Percentiles rank a stretch among this genome's conserved stretches.
These are phyloP conservation scores for Tylopilus plumbeoviolaceoides DNA, from an alignment of 768 basidiomycete species.

Conservation along the genomic window DNA sequence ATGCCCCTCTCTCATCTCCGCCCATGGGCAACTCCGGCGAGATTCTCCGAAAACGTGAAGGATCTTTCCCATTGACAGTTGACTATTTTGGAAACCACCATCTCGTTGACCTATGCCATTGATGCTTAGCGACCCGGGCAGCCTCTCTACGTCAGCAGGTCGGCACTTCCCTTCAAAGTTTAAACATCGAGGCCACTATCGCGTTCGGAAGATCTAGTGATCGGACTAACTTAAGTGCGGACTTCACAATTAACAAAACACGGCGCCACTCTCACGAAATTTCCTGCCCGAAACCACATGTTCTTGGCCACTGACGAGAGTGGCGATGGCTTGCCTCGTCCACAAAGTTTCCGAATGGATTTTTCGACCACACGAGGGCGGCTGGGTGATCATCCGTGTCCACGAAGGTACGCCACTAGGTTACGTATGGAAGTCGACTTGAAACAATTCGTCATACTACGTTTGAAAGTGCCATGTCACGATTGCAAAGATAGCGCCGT, in stretches of 20 bases:
- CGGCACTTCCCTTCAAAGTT: conserved; percentile 6
- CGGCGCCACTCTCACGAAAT: conserved; percentile 16
- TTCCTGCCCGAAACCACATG: conserved; percentile 24
- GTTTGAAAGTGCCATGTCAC: conserved; percentile 7
- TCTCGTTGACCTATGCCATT: not conserved
- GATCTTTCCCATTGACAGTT: not conserved
- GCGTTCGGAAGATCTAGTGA: conserved; percentile 1
- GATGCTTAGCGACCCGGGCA: not conserved
- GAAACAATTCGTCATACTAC: conserved; percentile 5
- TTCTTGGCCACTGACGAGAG: conserved; percentile 13
- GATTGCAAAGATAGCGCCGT: conserved; percentile 1
- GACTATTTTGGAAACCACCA: not conserved
- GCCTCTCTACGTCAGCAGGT: conserved; percentile 1
- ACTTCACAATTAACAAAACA: conserved; percentile 3
- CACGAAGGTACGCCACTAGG: conserved; percentile 18
- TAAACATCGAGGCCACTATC: conserved; percentile 11
- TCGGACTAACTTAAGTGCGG: not conserved
- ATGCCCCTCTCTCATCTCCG: conserved; percentile 23
- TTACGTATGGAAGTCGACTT: conserved; percentile 16
- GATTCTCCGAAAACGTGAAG: not conserved
- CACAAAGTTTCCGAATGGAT: conserved; percentile 8
- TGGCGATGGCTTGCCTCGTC: conserved; percentile 10
- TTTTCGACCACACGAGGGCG: not conserved
- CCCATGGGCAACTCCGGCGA: not conserved
- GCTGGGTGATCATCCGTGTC: conserved; percentile 1